Conservation (phyloP, 257 asterid species). For the Ehretia macrophylla region DNA sequence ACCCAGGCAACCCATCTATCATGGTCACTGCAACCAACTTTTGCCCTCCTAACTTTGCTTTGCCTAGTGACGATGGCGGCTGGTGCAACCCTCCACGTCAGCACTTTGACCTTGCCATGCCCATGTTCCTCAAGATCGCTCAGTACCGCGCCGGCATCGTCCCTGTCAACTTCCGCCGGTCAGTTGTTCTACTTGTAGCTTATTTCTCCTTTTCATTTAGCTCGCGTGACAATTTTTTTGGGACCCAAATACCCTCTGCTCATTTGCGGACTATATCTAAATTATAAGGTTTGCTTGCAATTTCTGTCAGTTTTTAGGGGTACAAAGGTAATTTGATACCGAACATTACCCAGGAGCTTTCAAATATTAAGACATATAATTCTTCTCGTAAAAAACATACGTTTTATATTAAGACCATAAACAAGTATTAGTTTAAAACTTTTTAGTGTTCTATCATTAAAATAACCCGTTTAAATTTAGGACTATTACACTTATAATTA, state of each 20-base stretch:
- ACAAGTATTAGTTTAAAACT: too few relatives aligned
- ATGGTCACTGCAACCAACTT: constrained; percentile 70
- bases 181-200: background rate
- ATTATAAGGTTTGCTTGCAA: background rate
- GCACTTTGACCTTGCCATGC: constrained; percentile 83
- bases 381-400: too few relatives aligned
- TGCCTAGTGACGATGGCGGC: constrained; percentile 71
- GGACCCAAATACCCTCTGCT: background rate
- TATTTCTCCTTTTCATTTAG: background rate
- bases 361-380: too few relatives aligned
- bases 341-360: too few relatives aligned
- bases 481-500: too few relatives aligned
- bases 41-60: constrained; percentile 72
- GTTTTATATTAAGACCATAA: too few relatives aligned
- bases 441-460: too few relatives aligned
- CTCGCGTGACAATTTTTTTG: too few relatives aligned
- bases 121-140: constrained; percentile 73
- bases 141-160: constrained; percentile 75
- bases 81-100: constrained; percentile 89
- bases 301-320: background rate
- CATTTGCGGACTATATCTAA: background rate
- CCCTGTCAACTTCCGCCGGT: constrained; percentile 75
- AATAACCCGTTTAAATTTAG: too few relatives aligned
- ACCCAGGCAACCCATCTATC: constrained; percentile 64
- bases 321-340: background rate